Evolutionary conservation across 495 filamentous ascomycete genomes (phyloP).

Genomic region (Penicillium alfredii): DNA sequence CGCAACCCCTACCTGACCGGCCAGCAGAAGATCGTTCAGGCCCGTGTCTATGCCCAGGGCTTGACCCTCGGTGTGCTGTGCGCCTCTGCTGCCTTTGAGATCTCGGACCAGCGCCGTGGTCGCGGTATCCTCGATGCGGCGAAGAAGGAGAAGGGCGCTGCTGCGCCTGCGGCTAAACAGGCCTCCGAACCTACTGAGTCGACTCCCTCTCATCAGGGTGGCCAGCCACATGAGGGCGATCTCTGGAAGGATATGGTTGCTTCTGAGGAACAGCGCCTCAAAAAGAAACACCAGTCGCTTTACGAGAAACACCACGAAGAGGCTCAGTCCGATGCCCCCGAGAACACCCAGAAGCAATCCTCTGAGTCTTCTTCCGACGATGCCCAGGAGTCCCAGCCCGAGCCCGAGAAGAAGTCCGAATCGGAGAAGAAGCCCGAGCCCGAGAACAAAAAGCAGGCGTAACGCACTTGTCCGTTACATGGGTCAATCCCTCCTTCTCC

Average conservation of each 20-base stretch:
- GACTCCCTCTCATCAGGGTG: conserved; percentile 59
- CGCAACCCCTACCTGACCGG: conserved; percentile 69
- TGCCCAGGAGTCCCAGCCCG: conserved; percentile 5
- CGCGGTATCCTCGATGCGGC: conserved; percentile 46
- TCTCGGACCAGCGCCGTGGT: conserved; percentile 68
- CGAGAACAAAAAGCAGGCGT: conserved; percentile 14
- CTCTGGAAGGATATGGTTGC: conserved; percentile 88
- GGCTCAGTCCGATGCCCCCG: conserved; percentile 4
- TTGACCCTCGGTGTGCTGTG: conserved; percentile 84
- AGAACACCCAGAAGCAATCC: not conserved
- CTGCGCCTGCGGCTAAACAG: conserved; percentile 47
- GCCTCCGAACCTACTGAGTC: conserved; percentile 43
- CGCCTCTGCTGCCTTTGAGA: conserved; percentile 84
- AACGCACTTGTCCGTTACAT: too few relatives aligned
- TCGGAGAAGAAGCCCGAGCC: conserved; percentile 10
- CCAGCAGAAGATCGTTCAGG: conserved; percentile 92
- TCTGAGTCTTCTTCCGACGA: not conserved
- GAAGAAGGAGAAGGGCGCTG: conserved; percentile 64
- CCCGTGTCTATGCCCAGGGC: conserved; percentile 95
- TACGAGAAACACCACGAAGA: conserved; percentile 27
- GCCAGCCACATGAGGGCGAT: conserved; percentile 65
- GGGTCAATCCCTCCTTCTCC: too few relatives aligned
- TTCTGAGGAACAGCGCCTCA: conserved; percentile 64
- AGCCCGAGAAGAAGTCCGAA: conserved; percentile 9
- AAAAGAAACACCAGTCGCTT: conserved; percentile 47